A percentile compares a stretch with the other conserved stretches of the same genome.
Evolutionary conservation across 495 filamentous ascomycete genomes (phyloP).

Genomic region (Daldinia bambusicola): DNA sequence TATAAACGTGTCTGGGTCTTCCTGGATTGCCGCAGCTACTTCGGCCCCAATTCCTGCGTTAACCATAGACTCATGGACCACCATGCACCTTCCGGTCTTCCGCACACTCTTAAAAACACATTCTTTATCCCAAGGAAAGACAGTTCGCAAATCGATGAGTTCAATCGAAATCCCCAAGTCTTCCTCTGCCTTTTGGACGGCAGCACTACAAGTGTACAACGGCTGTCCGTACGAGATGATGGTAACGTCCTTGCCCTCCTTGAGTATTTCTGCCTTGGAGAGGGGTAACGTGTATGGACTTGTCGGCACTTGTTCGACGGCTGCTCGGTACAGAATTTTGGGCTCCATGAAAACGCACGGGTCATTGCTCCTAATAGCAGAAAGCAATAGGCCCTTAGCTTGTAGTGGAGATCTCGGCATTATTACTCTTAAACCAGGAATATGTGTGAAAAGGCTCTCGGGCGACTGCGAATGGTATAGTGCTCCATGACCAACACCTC

Average conservation of each 20-base stretch:
- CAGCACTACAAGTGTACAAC: constrained; percentile 84
- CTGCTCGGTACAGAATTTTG: constrained; percentile 93
- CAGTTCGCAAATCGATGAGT: constrained; percentile 88
- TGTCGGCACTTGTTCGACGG: constrained; percentile 92
- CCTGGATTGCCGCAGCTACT: constrained; percentile 91
- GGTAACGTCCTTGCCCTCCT: constrained; percentile 84
- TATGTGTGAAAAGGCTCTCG: constrained; percentile 90
- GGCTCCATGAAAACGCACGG: constrained; percentile 97
- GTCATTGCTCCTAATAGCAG: constrained; percentile 85
- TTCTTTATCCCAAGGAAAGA: constrained; percentile 95
- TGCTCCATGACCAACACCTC: constrained; percentile 94
- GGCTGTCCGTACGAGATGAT: constrained; percentile 93
- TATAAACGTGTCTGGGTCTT: constrained; percentile 80
- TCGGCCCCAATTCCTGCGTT: constrained; percentile 96
- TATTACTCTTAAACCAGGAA: constrained; percentile 89
- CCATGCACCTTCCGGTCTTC: constrained; percentile 89
- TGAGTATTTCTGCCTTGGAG: constrained; percentile 87
- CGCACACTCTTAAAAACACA: constrained; percentile 83
- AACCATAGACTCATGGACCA: constrained; percentile 96
- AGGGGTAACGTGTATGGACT: constrained; percentile 85
- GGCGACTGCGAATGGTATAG: constrained; percentile 96
- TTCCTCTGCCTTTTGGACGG: constrained; percentile 82
- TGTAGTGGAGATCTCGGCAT: constrained; percentile 90
- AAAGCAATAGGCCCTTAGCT: constrained; percentile 88
- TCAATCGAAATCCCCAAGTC: constrained; percentile 83